Base-by-base conservation (phyloP, 2,329 filamentous ascomycete species). In the Amphichorda felina region DNA sequence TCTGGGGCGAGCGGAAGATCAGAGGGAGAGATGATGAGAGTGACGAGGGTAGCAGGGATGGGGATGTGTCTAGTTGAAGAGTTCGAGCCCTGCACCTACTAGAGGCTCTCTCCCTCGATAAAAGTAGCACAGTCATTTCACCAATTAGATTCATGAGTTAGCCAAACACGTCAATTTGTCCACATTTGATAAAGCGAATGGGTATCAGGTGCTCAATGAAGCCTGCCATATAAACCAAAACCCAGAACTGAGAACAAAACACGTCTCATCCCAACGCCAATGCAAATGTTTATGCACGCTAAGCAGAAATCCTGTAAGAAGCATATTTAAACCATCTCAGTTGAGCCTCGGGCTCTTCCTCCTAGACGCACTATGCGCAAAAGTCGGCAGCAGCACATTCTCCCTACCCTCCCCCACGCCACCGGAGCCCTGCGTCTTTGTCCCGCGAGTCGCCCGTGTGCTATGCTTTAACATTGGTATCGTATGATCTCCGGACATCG, bases 331-430 rank as follows among this genome's bases (percentile, higher is more conserved):
- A 13, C 14, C 19, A 16, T 5, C 8, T 37, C 15, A 62, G 35
- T 60, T 61, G 38, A 73, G 48, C 37, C 71, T 53, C 4, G 71
- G 68, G 42, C 71, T 75, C 59, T 74, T 74, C 50, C 71, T 65
- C 51, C 64, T 63, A 38, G 60, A 55, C 19, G 59, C 41, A 34
- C 66, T 64, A 49, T 67, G 57, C 15, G 60, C 56, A 41, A 69
- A 61, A 6, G 59, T 59, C 17, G 31, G 13, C 7, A 21, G 31
- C 26, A 66, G 63, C 38, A 69, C 41, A 39, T 75, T 75, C 52
- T 75, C 70, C 30, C 65, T 53, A 6, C 68, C 70, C 33, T 70
- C 66, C 1, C 51, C 50, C 30, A 55, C 40, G 22, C 53, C 41
- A 13, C 13, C 27, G 6, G 27, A 6, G 11, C 50, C 45, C 27